A percentile compares a stretch with the other conserved stretches of the same genome.
These are phyloP conservation scores for sunflower (Helianthus annuus) DNA, from an alignment of 129 eudicot species.

Conservation along the genomic window HanXRQr2.0-SUNRISE NC_035445.2:61462309-61462808, in stretches of 20 bases:
- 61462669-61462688: not conserved
- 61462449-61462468: constrained; percentile 72
- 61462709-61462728: too few relatives aligned
- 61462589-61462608: constrained; percentile 85
- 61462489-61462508: constrained; percentile 9
- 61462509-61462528: not conserved
- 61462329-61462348: too few relatives aligned
- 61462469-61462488: constrained; percentile 40
- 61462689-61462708: not conserved
- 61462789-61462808: constrained; percentile 18
- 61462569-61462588: constrained; percentile 55
- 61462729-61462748: not conserved
- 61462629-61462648: constrained; percentile 89
- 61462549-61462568: constrained; percentile 54
- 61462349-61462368: not conserved
- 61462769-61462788: not conserved
- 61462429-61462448: constrained; percentile 98
- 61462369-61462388: constrained; percentile 20
- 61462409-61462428: constrained; percentile 83
- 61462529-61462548: constrained; percentile 21
- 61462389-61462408: constrained; percentile 39
- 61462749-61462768: too few relatives aligned
- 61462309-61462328: too few relatives aligned
- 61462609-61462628: constrained; percentile 96
- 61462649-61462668: not conserved